Base-by-base conservation (phyloP, 805 yeast species). In the Candida krabiensis region DNA sequence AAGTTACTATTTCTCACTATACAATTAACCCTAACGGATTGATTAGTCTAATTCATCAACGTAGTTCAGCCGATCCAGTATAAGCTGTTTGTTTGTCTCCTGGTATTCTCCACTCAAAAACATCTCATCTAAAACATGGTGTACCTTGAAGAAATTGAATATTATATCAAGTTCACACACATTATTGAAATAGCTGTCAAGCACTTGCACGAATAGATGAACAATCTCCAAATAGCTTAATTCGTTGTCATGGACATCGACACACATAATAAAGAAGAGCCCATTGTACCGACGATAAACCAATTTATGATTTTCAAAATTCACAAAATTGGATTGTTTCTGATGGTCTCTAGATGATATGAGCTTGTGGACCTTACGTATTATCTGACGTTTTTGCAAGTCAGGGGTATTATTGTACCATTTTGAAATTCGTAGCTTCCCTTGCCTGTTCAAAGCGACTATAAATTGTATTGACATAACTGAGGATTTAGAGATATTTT, bases 91-190 rank as follows among this genome's bases (percentile, higher is more conserved):
- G 47, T 87, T 84, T 1, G 89, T 84, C 56, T 89, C 96, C 56
- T 85, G 88, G 9, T 90, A 70, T 59, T 93, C 97, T 9, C 99
- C 99, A 9, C 90, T 96, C 32, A 87, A 57, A 53, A 83, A 87
- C 58, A 93, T 73, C 61, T 90, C 96, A 59, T 93, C 97, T 42
- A 93, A 60, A 7, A 89, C 83, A 38, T 76, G 71, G 60, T 89
- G 86, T 9, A 87, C 81, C 60, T 84, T 87, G 69, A 83, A 82
- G 63, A 91, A 91, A 62, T 89, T 88, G 69, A 90, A 93, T 15
- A 93, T 95, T 40, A 93, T 72, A 59, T 91, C 98, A 49, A 91
- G 71, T 63, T 91, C 97, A 64, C 97, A 90, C 6, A 91, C 98
- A 53, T 82, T 88, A 47, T 88, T 83, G 54, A 91, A 91, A 58